Evolutionary conservation across 306 rosid species (phyloP).

Genomic region (Trifolium dubium): DNA sequence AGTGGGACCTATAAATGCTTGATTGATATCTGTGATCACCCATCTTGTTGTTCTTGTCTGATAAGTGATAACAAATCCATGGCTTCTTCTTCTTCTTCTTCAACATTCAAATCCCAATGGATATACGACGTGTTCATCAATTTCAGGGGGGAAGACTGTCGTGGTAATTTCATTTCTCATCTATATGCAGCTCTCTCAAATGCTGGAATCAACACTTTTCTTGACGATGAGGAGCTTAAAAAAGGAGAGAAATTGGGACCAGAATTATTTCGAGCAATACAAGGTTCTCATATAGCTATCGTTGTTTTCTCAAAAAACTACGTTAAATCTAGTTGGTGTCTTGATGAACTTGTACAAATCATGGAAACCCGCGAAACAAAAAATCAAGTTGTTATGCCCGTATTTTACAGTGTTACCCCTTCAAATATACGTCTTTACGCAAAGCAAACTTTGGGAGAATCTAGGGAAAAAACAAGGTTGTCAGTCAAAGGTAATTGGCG

Average conservation of each 20-base stretch:
- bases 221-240: not conserved
- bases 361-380: too few relatives aligned
- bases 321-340: too few relatives aligned
- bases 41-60: too few relatives aligned
- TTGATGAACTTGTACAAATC: not conserved
- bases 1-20: too few relatives aligned
- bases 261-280: not conserved
- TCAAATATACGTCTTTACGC: too few relatives aligned
- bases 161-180: not conserved
- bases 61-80: too few relatives aligned
- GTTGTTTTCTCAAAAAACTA: not conserved
- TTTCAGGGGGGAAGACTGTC: slow-evolving; percentile 19
- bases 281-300: not conserved
- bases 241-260: not conserved
- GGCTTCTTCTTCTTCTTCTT: not conserved
- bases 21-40: too few relatives aligned
- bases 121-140: not conserved
- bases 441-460: too few relatives aligned
- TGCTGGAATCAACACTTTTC: not conserved
- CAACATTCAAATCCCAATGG: not conserved
- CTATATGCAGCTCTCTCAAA: not conserved
- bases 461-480: too few relatives aligned
- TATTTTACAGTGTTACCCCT: too few relatives aligned
- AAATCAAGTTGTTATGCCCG: too few relatives aligned
- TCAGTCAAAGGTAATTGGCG: too few relatives aligned